Conservation (phyloP, 805 yeast species). For the Sugiyamaella smithiae region DNA sequence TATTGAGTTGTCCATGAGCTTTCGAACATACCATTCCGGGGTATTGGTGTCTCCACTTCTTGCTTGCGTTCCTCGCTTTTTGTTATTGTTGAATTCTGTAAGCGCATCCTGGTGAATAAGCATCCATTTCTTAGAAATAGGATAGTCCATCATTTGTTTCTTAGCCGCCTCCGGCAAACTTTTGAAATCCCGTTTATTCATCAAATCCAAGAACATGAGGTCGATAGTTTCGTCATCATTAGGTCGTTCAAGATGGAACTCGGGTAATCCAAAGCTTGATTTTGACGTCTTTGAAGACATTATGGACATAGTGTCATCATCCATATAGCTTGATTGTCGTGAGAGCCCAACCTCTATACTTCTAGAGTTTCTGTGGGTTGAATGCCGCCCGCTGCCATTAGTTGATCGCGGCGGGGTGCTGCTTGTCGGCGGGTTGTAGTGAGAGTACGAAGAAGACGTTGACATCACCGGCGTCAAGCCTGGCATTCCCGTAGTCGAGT, state of each 20-base stretch:
- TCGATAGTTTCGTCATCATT: slow-evolving; percentile 63
- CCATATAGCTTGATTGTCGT: slow-evolving; percentile 10
- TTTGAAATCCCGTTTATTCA: slow-evolving; percentile 71
- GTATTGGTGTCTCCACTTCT: slow-evolving; percentile 35
- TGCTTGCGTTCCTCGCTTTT: slow-evolving; percentile 31
- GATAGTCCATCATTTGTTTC: slow-evolving; percentile 70
- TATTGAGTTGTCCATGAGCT: slow-evolving; percentile 66
- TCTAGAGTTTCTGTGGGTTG: slow-evolving; percentile 6
- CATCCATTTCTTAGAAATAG: slow-evolving; percentile 85
- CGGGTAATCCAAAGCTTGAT: slow-evolving; percentile 16
- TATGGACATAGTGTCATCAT: slow-evolving; percentile 19
- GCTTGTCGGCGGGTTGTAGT: neutral
- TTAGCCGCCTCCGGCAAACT: slow-evolving; percentile 68
- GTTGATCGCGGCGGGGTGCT: neutral
- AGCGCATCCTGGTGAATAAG: slow-evolving; percentile 81
- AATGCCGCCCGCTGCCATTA: neutral
- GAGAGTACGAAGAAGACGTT: slow-evolving; percentile 2
- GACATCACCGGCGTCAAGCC: slow-evolving; percentile 9
- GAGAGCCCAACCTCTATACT: slow-evolving; percentile 5
- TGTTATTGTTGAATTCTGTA: slow-evolving; percentile 63
- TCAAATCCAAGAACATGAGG: slow-evolving; percentile 68
- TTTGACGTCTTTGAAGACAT: slow-evolving; percentile 13
- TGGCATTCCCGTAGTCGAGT: neutral
- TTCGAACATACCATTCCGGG: slow-evolving; percentile 75
- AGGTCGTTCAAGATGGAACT: slow-evolving; percentile 63